These are phyloP conservation scores for Picea engelmannii DNA, from an alignment of 83 land plant genomes.

Conservation along the genomic window DNA sequence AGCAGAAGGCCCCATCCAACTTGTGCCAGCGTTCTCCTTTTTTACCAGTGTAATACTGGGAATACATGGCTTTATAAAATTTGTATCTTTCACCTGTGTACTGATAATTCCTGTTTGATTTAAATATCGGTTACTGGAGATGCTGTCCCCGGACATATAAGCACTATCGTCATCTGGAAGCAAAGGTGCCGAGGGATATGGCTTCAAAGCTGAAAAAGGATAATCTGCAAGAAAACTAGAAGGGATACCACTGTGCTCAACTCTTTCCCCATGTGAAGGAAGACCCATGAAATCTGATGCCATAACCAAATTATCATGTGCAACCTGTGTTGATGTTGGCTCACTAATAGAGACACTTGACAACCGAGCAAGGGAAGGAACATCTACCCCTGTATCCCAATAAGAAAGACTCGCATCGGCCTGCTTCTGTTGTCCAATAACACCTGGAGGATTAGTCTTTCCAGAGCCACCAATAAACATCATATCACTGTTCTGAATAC, in stretches of 20 bases:
- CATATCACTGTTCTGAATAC: background rate
- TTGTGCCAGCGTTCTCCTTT: conserved; percentile 16
- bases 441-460: conserved; percentile 13
- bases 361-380: conserved; percentile 8
- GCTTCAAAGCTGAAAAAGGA: conserved; percentile 5
- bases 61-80: conserved; percentile 11
- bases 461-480: background rate
- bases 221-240: background rate
- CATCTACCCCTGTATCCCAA: conserved; percentile 31
- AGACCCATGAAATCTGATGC: conserved; percentile 7
- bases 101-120: conserved; percentile 7
- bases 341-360: conserved; percentile 5
- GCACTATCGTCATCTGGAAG: background rate
- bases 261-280: background rate
- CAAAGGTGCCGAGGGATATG: background rate
- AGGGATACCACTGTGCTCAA: background rate
- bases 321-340: background rate
- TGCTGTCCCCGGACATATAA: background rate
- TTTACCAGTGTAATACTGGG: background rate
- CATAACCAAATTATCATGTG: background rate
- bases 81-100: conserved; percentile 7
- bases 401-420: conserved; percentile 16
- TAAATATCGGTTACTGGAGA: background rate
- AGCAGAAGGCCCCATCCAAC: conserved; percentile 20
- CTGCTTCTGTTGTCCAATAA: conserved; percentile 29